Base-by-base conservation (phyloP, 345 rosid genomes). In the Heritiera littoralis region DNA sequence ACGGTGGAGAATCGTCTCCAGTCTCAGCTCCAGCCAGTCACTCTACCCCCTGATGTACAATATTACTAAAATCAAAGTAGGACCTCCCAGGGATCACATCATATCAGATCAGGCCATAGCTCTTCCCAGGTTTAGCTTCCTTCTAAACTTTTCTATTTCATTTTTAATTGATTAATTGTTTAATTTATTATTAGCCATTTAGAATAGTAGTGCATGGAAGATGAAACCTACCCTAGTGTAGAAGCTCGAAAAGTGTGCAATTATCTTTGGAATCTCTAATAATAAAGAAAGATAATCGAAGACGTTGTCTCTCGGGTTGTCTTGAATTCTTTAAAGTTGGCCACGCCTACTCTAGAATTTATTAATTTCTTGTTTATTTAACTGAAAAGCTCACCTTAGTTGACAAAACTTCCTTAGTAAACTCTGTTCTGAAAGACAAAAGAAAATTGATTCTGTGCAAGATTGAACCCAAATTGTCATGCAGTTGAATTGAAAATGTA, bases 11-110 rank as follows among this genome's bases (percentile, higher is more conserved):
- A 80, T 83, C 90, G 94, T 8, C 91, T 93, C 65, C 83, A 78
- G 2, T 78, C 89, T 0, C 86, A 84, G 28, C 90, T 95, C 66
- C 89, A 85, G 10, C 93, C 97, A 18, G 89, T 91, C 55, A 67
- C 78, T n/a, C 90, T 94, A 38, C 92, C 98, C 1, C 82, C 80
- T 9, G 97, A 93, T 48, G 91, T 90, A 11, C 90, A 86, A 46
- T 80, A 79, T 80, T 92, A 83, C 85, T 78, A 85, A 80, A 89
- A 87, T 84, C 87, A 85, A 28, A 85, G 15, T 68, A 90, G 89
- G 6, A 81, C 86, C 45, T 87, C 98, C 20, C 92, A 89, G 55
- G 95, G 91, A 11, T 86, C 93, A 49, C 84, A 92, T 77, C 80
- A 85, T 66, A 85, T 92, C 74, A 82, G 94, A 89, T 86, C 93